These are phyloP conservation scores for Penicillium sp. DNA, from an alignment of 2,329 filamentous ascomycete genomes.

Conservation along the genomic window DNA sequence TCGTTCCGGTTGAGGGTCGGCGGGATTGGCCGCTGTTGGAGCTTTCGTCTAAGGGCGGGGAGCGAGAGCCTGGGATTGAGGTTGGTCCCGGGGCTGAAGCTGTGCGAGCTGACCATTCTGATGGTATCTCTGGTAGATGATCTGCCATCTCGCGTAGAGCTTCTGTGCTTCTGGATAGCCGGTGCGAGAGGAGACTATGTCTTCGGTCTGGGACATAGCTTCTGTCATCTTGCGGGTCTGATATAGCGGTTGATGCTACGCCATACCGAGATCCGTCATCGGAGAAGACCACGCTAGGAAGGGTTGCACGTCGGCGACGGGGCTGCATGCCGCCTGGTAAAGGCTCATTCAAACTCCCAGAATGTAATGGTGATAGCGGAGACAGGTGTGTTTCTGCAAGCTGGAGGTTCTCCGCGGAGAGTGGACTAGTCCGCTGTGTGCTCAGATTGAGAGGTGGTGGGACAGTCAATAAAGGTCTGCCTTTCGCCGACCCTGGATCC, in stretches of 20 bases:
- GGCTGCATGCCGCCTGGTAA: constrained; percentile 21
- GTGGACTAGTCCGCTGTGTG: constrained; percentile 23
- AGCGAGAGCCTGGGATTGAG: constrained; percentile 34
- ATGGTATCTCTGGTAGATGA: constrained; percentile 39
- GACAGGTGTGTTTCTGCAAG: constrained; percentile 18
- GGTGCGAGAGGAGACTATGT: constrained; percentile 28
- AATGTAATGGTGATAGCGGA: constrained; percentile 8
- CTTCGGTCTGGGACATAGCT: constrained; percentile 16
- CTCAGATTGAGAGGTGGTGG: constrained; percentile 28
- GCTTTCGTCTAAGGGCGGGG: constrained; percentile 25
- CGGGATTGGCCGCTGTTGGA: constrained; percentile 29
- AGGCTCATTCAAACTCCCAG: constrained; percentile 22
- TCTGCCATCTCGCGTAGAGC: constrained; percentile 37
- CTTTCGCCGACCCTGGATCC: constrained; percentile 15
- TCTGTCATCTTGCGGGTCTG: constrained; percentile 25
- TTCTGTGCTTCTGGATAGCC: constrained; percentile 46
- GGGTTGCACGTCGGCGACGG: constrained; percentile 41
- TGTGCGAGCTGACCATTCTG: constrained; percentile 43
- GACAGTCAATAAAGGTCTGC: constrained; percentile 22
- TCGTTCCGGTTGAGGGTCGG: constrained; percentile 30
- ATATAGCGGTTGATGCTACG: constrained; percentile 25
- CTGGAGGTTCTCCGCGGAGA: constrained; percentile 22
- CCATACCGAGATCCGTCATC: constrained; percentile 38
- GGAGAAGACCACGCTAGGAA: constrained; percentile 45
- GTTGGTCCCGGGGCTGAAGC: constrained; percentile 43